Percentiles rank a stretch among this genome's conserved stretches.
phyloP scores from a whole-genome alignment of 805 yeast species.

The Groenewaldozyma tartarivorans region DNA sequence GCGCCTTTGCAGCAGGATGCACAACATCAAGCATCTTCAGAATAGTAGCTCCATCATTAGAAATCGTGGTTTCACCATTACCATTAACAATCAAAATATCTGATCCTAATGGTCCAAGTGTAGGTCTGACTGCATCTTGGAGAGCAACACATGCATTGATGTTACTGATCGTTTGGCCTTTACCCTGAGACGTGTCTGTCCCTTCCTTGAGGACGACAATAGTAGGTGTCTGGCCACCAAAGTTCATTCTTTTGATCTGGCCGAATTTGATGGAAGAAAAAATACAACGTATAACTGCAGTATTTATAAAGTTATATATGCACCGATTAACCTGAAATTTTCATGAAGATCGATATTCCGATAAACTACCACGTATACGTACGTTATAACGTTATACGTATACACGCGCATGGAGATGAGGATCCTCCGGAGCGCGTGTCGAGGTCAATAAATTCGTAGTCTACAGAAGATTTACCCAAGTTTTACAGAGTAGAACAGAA shows the following conservation, averaged over 20 bases:
- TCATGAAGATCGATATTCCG: no score
- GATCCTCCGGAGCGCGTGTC: no score
- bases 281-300: no score
- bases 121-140: slow-evolving; percentile 89
- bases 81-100: slow-evolving; percentile 84
- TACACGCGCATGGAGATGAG: no score
- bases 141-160: slow-evolving; percentile 96
- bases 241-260: slow-evolving; percentile 46
- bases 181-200: slow-evolving; percentile 93
- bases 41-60: slow-evolving; percentile 98
- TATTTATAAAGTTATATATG: no score
- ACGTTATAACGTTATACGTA: no score
- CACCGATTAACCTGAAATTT: no score
- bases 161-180: slow-evolving; percentile 89
- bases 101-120: slow-evolving; percentile 95
- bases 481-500: no score
- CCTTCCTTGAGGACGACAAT: slow-evolving; percentile 97
- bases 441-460: no score
- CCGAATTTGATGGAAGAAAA: not conserved
- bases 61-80: slow-evolving; percentile 82
- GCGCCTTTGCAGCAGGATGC: slow-evolving; percentile 95
- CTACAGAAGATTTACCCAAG: no score
- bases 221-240: slow-evolving; percentile 93
- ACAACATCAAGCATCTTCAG: slow-evolving; percentile 86
- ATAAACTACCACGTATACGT: no score